phyloP scores from a whole-genome alignment of 768 basidiomycete genomes.

The Serpula lacrymans region DNA sequence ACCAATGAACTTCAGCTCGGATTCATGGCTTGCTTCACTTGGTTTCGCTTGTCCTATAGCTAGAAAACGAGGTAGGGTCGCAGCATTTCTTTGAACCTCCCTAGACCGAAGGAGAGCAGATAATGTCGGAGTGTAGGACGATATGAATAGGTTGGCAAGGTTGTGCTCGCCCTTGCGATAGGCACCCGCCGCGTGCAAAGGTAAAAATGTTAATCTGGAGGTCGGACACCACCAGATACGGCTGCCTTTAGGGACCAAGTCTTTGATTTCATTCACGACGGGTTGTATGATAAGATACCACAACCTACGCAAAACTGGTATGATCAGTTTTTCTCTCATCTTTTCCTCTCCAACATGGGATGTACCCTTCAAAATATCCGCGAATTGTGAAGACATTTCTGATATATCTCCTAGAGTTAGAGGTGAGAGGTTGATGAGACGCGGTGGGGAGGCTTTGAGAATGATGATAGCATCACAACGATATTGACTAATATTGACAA shows the following conservation, averaged over 20 bases:
- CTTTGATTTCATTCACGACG: constrained; percentile 10
- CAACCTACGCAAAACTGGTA: constrained; percentile 11
- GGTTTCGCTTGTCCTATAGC: constrained; percentile 17
- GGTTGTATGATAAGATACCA: constrained; percentile 20
- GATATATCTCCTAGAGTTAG: too few species aligned
- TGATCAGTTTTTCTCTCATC: constrained; percentile 1
- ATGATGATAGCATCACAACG: constrained; percentile 16
- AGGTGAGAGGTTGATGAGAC: too few species aligned
- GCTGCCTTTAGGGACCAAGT: constrained; percentile 7
- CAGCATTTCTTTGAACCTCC: neutral
- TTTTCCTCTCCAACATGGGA: constrained; percentile 1
- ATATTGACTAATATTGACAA: constrained; percentile 25
- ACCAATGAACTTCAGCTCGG: constrained; percentile 1
- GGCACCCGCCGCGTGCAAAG: constrained; percentile 25
- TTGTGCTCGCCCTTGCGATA: constrained; percentile 11
- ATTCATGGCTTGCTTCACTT: neutral
- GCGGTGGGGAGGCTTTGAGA: too few species aligned
- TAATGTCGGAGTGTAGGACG: constrained; percentile 29
- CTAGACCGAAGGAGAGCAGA: constrained; percentile 20
- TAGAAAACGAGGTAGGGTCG: constrained; percentile 6
- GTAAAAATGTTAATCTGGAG: constrained; percentile 17
- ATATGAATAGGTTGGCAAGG: constrained; percentile 23
- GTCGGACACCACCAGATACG: constrained; percentile 31
- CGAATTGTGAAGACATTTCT: too few species aligned
- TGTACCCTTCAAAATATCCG: too few species aligned